Percentiles rank a stretch among this genome's conserved stretches.
Evolutionary conservation across 176 grass and related monocot genomes (phyloP).

Genomic region (Aegilops longissima): DNA sequence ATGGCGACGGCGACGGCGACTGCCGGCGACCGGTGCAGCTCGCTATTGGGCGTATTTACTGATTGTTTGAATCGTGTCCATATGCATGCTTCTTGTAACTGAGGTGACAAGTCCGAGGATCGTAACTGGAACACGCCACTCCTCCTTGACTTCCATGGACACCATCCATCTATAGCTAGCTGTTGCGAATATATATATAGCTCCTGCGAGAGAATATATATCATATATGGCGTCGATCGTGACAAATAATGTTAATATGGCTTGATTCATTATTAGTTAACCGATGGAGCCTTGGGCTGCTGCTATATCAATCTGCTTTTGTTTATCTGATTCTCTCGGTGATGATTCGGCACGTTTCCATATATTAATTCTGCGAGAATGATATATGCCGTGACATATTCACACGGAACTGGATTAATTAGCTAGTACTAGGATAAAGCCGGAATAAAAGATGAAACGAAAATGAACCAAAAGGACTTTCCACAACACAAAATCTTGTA

Average conservation of each 20-base stretch:
- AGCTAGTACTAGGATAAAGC: not conserved
- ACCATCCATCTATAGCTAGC: not conserved
- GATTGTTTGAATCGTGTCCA: conserved; percentile 18
- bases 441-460: not conserved
- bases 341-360: conserved; percentile 35
- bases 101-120: conserved; percentile 33
- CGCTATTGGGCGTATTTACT: not conserved
- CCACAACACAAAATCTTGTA: conserved; percentile 28
- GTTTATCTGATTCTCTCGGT: not conserved
- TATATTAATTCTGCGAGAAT: conserved; percentile 16
- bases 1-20: conserved; percentile 21
- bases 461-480: not conserved
- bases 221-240: conserved; percentile 18
- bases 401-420: conserved; percentile 22
- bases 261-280: not conserved
- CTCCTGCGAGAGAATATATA: not conserved
- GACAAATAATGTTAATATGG: not conserved
- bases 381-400: conserved; percentile 7
- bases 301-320: not conserved
- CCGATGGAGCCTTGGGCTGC: not conserved
- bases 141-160: not conserved
- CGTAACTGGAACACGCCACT: conserved; percentile 45
- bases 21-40: not conserved
- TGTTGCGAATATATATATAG: not conserved
- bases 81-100: not conserved